Conservation (phyloP, 306 rosid genomes). For the Pyrus communis region DNA sequence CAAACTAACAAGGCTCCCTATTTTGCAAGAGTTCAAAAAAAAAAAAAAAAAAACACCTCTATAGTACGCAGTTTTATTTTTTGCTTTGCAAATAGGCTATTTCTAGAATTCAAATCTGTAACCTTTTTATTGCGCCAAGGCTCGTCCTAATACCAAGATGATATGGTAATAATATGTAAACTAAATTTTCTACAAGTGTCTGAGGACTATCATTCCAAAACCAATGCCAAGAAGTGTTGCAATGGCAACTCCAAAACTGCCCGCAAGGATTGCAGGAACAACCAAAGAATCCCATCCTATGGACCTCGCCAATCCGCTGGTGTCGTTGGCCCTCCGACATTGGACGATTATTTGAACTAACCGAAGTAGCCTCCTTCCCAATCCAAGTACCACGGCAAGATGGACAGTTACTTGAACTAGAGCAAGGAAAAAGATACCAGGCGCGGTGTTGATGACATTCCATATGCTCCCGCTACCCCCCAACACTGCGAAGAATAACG, state of each 20-base stretch:
- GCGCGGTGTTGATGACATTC: conserved; percentile 54
- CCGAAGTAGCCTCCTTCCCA: conserved; percentile 53
- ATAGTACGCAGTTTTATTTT: accelerated
- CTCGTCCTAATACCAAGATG: too few species aligned
- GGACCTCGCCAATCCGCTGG: conserved; percentile 82
- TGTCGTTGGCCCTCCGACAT: conserved; percentile 76
- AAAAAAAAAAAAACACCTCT: too few species aligned
- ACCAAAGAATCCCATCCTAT: conserved; percentile 62
- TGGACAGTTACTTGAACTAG: conserved; percentile 61
- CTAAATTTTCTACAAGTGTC: conserved; percentile 25
- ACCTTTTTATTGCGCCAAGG: too few species aligned
- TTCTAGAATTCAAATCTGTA: too few species aligned
- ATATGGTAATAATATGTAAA: background rate
- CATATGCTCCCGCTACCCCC: conserved; percentile 70
- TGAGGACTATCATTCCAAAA: conserved; percentile 49
- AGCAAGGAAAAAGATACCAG: conserved; percentile 61
- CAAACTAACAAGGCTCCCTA: accelerated
- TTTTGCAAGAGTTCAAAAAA: too few species aligned
- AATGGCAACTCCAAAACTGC: conserved; percentile 55
- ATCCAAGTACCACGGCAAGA: conserved; percentile 46
- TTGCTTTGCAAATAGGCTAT: too few species aligned
- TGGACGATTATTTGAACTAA: conserved; percentile 29
- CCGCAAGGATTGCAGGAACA: conserved; percentile 71
- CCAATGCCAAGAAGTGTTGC: conserved; percentile 66
- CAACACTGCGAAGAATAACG: conserved; percentile 57